Base-by-base conservation (phyloP, 306 rosid genomes). In the Malus asiatica region DNA sequence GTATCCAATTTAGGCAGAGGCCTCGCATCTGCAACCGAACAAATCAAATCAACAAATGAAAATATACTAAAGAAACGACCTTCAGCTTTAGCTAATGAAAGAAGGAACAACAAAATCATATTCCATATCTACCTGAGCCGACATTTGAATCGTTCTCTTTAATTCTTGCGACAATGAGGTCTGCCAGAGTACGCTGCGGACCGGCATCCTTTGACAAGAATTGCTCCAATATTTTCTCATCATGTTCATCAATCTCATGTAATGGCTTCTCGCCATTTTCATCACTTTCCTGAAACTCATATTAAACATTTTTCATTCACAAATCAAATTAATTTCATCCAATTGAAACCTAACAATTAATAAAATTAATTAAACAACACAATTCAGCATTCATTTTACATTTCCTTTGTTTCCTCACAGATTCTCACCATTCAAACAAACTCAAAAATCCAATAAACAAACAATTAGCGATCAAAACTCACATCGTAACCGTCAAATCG, bases 1-100 rank as follows among this genome's bases (percentile, higher is more conserved):
- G 81, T 72, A 70, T 90, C 97, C 86, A 92, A 63, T 73, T 92
- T 89, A 4, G 97, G 95, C 69, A 80, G 62, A 11, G 96, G 97
- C 46, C 84, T 88, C 32, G 19, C 73, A 80, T 87, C 98, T 92
- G 93, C 85, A 81, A 25, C 66, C 32, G 70, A 23, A 80, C 45
- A 65, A 68, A 76, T 22, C 11, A 16, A 66, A 76, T 74, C 18
- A 55, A 20, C 6, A 12, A n/a, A n/a, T 11, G 10, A 66, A 19
- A 14, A 10, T 3, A 18, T 13, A 32, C 19, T 15, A 53, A 46
- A 14, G 32, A 72, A 35, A 20, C 12, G 8, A 40, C 14, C 20
- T 51, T 60, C 46, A 52, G 44, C n/a, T 59, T 15, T 63, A 52
- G 30, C 42, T 63, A 29, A 63, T 14, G 68, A 38, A 0, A 4